These are phyloP conservation scores for Boletus rubescentipes DNA, from an alignment of 768 basidiomycete species.

Conservation along the genomic window DNA sequence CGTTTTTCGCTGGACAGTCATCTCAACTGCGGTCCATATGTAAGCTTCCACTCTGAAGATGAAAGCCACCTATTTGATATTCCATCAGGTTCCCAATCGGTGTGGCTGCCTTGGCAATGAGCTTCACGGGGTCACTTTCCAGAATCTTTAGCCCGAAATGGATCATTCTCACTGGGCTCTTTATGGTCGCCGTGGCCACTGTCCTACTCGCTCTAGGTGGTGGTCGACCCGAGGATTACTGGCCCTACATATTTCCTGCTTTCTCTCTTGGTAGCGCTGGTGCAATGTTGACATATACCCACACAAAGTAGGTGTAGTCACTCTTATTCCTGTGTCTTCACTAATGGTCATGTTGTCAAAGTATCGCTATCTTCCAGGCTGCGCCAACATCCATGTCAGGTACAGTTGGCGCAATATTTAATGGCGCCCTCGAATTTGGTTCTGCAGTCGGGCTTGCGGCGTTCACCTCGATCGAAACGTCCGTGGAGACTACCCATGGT, in stretches of 20 bases:
- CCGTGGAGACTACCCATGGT: slow-evolving; percentile 37
- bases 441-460: slow-evolving; percentile 50
- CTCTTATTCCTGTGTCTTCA: too few species aligned
- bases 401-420: slow-evolving; percentile 56
- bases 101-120: slow-evolving; percentile 35
- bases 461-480: slow-evolving; percentile 48
- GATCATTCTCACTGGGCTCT: slow-evolving; percentile 44
- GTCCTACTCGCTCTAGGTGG: slow-evolving; percentile 43
- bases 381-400: slow-evolving; percentile 51
- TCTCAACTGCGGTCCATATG: slow-evolving; percentile 42
- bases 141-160: slow-evolving; percentile 41
- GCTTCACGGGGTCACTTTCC: slow-evolving; percentile 41
- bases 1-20: slow-evolving; percentile 42
- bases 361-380: slow-evolving; percentile 51
- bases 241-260: slow-evolving; percentile 48
- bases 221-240: slow-evolving; percentile 42
- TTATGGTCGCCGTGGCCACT: slow-evolving; percentile 38
- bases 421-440: slow-evolving; percentile 52
- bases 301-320: too few species aligned
- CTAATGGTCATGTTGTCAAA: slow-evolving; percentile 17
- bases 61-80: not conserved
- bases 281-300: slow-evolving; percentile 43
- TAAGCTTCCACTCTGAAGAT: slow-evolving; percentile 15
- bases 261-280: slow-evolving; percentile 49
- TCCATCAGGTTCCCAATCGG: slow-evolving; percentile 42